Percentiles rank a stretch among this genome's conserved stretches.
phyloP scores from a whole-genome alignment of 306 rosid genomes.

The Lathyrus sativus region DNA sequence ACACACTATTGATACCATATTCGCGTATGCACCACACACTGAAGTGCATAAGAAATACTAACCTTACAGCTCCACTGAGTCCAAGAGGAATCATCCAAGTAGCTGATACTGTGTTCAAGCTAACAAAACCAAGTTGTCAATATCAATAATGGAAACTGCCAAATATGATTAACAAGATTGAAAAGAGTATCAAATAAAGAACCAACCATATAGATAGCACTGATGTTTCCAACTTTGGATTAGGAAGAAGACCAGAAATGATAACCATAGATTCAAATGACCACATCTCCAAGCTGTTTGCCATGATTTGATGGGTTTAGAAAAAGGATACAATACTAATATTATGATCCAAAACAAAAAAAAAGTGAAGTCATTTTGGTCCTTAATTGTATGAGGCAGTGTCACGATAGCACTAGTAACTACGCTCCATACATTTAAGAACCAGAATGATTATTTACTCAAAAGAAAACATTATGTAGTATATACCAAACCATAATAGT shows the following conservation, averaged over 20 bases:
- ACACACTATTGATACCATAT: neutral
- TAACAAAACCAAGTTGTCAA: slow-evolving; percentile 32
- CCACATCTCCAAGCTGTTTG: slow-evolving; percentile 66
- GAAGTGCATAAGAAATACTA: slow-evolving; percentile 3
- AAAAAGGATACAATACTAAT: neutral
- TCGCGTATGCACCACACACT: neutral
- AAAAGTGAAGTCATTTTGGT: neutral
- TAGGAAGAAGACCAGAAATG: slow-evolving; percentile 65
- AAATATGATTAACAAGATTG: neutral
- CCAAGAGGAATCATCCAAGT: slow-evolving; percentile 77
- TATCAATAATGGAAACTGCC: neutral
- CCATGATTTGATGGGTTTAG: neutral
- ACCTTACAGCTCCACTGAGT: slow-evolving; percentile 77
- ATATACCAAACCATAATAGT: slow-evolving; percentile 23
- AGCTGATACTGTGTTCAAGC: slow-evolving; percentile 57
- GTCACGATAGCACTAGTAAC: neutral
- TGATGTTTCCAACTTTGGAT: slow-evolving; percentile 65
- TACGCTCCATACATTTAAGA: neutral
- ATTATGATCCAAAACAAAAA: neutral
- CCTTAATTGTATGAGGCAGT: neutral
- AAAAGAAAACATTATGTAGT: neutral
- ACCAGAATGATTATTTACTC: neutral
- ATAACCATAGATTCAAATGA: slow-evolving; percentile 66
- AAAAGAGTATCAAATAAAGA: neutral
- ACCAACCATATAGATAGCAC: slow-evolving; percentile 67